phyloP scores from a whole-genome alignment of 345 rosid genomes.

The Hevea brasiliensis region DNA sequence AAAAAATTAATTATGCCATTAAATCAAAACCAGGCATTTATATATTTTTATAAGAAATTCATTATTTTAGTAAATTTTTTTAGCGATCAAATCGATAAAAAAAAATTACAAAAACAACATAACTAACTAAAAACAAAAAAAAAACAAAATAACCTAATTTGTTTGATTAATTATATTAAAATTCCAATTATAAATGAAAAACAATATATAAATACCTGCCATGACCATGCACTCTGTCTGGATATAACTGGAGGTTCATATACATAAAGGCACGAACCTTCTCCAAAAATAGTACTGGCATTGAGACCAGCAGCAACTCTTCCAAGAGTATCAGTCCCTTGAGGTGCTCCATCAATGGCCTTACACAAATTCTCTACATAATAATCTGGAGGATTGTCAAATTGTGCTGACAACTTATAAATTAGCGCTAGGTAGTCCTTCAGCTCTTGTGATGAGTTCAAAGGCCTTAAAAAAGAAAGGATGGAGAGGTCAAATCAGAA shows the following conservation, averaged over 20 bases:
- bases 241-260: not conserved
- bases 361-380: conserved; percentile 24
- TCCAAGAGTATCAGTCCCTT: conserved; percentile 21
- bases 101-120: too few species aligned
- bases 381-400: conserved; percentile 23
- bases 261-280: conserved; percentile 5
- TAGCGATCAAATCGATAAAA: too few species aligned
- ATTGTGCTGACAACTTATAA: conserved; percentile 26
- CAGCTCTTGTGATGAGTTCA: not conserved
- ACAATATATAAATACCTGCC: not conserved
- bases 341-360: conserved; percentile 26
- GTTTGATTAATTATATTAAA: too few species aligned
- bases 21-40: too few species aligned
- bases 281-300: conserved; percentile 10
- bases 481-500: too few species aligned
- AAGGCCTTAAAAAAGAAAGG: conserved; percentile 1
- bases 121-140: too few species aligned
- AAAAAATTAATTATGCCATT: too few species aligned
- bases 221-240: conserved; percentile 12
- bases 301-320: conserved; percentile 30
- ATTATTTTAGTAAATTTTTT: too few species aligned
- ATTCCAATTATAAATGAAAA: too few species aligned
- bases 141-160: too few species aligned
- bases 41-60: too few species aligned
- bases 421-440: not conserved